Conservation (phyloP, 768 basidiomycete species). For the Boletus rufocinnamomeus region DNA sequence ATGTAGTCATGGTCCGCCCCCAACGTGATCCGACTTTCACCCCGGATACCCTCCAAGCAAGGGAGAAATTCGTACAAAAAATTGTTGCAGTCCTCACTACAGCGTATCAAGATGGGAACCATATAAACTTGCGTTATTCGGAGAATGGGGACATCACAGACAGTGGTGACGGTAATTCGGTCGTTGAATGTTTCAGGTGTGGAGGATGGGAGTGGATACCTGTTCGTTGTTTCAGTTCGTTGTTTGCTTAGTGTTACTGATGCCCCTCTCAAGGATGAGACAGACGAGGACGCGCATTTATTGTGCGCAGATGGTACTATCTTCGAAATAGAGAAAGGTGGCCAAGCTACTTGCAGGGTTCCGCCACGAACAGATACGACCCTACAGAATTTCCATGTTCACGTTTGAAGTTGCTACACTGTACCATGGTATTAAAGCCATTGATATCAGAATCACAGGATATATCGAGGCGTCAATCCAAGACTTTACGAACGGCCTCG, state of each 20-base stretch:
- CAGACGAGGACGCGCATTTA: conserved; percentile 63
- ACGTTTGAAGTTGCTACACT: conserved; percentile 37
- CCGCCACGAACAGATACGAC: conserved; percentile 37
- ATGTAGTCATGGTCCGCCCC: conserved; percentile 79
- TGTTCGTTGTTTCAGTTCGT: conserved; percentile 44
- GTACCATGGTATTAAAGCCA: not conserved
- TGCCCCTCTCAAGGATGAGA: conserved; percentile 47
- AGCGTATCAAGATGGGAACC: conserved; percentile 81
- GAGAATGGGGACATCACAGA: conserved; percentile 42
- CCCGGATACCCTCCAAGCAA: conserved; percentile 43
- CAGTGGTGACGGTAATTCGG: conserved; percentile 48
- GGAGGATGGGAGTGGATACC: conserved; percentile 88
- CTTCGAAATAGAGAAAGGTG: conserved; percentile 58
- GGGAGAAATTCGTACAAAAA: conserved; percentile 54
- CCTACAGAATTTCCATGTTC: conserved; percentile 44
- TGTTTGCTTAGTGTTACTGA: conserved; percentile 6
- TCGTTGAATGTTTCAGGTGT: conserved; percentile 80
- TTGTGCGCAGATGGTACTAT: conserved; percentile 83
- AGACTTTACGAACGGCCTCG: conserved; percentile 51
- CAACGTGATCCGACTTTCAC: conserved; percentile 52
- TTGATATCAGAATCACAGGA: conserved; percentile 2
- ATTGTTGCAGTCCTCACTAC: conserved; percentile 53
- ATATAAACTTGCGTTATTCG: conserved; percentile 62
- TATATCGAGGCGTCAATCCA: conserved; percentile 31
- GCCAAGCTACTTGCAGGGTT: conserved; percentile 54